Evolutionary conservation across 805 yeast species (phyloP).

Genomic region (Geotrichum ghanense): DNA sequence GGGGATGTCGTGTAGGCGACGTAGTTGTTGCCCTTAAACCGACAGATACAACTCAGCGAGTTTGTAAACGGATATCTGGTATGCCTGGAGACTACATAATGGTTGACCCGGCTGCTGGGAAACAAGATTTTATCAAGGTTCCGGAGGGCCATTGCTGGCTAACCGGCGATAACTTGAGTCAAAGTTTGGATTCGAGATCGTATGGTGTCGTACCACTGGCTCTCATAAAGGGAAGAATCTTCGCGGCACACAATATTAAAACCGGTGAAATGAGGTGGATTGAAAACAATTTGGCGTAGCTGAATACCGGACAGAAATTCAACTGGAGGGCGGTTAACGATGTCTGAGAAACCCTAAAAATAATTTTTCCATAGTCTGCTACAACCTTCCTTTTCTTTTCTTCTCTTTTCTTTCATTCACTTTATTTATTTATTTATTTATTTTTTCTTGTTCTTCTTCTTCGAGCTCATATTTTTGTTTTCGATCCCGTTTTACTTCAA

Average conservation of each 20-base stretch:
- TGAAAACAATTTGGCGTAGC: conserved; percentile 7
- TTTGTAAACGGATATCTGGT: conserved; percentile 89
- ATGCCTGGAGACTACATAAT: conserved; percentile 87
- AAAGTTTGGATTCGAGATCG: conserved; percentile 79
- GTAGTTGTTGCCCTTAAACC: conserved; percentile 83
- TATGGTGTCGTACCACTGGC: conserved; percentile 89
- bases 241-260: conserved; percentile 36
- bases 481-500: too few relatives aligned
- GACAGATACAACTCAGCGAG: conserved; percentile 71
- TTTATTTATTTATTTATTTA: too few relatives aligned
- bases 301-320: too few relatives aligned
- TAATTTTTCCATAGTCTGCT: too few relatives aligned
- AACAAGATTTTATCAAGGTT: conserved; percentile 43
- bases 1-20: conserved; percentile 68
- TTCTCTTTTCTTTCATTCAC: too few relatives aligned
- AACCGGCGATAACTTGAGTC: conserved; percentile 86
- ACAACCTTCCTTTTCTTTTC: too few relatives aligned
- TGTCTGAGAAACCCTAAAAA: too few relatives aligned
- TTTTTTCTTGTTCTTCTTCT: too few relatives aligned
- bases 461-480: too few relatives aligned
- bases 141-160: conserved; percentile 97
- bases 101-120: conserved; percentile 57
- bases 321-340: too few relatives aligned
- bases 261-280: conserved; percentile 14
- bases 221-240: conserved; percentile 73